These are phyloP conservation scores for Phytophthora agathidicida DNA, from an alignment of 352 stramenopile species.

Conservation along the genomic window DNA sequence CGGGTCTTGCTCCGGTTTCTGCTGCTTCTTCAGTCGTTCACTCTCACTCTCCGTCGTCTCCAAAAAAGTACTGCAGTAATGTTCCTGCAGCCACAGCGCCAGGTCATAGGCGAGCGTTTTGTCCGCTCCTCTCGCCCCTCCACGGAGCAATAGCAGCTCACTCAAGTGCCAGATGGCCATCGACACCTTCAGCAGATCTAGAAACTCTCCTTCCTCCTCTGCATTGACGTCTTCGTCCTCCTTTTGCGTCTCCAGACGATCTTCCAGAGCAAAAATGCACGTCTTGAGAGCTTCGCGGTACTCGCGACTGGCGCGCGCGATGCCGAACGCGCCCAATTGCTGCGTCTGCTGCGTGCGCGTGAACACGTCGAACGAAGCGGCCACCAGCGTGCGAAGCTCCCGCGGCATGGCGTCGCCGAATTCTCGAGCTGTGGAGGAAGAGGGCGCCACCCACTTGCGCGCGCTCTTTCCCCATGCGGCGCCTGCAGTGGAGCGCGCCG, in stretches of 20 bases:
- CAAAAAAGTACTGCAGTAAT: conserved; percentile 63
- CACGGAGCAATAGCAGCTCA: conserved; percentile 75
- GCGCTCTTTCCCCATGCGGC: conserved; percentile 61
- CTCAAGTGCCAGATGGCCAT: conserved; percentile 82
- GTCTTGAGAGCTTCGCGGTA: conserved; percentile 76
- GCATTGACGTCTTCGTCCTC: conserved; percentile 1
- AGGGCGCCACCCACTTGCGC: conserved; percentile 43
- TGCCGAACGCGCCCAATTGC: conserved; percentile 17
- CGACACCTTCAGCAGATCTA: conserved; percentile 79
- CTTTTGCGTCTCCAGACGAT: conserved; percentile 42
- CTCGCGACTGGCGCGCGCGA: conserved; percentile 56
- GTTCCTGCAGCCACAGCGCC: conserved; percentile 74
- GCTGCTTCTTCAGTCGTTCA: conserved; percentile 41
- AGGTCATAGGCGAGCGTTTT: conserved; percentile 71
- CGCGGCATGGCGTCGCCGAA: conserved; percentile 48
- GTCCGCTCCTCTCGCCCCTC: conserved; percentile 56
- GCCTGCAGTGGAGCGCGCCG: conserved; percentile 29
- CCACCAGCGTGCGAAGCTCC: conserved; percentile 63
- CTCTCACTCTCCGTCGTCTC: conserved; percentile 60
- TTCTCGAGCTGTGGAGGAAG: background rate
- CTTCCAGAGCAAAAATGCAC: conserved; percentile 70
- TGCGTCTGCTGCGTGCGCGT: conserved; percentile 33
- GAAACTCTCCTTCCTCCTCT: conserved; percentile 53
- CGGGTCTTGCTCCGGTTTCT: conserved; percentile 46
- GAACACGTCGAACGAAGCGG: conserved; percentile 69